A percentile compares a stretch with the other conserved stretches of the same genome.
Evolutionary conservation across 164 flowering plant species (phyloP).

Genomic region (Annona squamosa): DNA sequence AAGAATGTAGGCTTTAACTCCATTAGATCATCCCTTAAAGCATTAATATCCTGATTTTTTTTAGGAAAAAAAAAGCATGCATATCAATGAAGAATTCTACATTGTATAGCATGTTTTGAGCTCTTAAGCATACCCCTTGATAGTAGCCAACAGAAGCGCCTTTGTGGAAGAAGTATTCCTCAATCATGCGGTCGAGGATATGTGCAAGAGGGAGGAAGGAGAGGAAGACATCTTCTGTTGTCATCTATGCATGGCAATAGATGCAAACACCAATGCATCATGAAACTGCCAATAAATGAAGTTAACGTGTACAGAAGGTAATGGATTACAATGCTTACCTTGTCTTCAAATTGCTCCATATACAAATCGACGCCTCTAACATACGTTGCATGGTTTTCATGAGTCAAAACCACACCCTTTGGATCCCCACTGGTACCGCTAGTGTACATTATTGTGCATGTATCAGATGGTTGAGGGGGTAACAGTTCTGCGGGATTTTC

Average conservation of each 20-base stretch:
- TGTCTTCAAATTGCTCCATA: constrained; percentile 88
- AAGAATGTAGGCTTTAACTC: constrained; percentile 90
- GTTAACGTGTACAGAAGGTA: not conserved
- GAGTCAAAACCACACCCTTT: constrained; percentile 87
- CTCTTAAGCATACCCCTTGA: constrained; percentile 68
- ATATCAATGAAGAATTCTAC: not conserved
- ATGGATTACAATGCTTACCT: constrained; percentile 34
- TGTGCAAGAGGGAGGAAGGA: constrained; percentile 97
- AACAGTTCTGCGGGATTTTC: constrained; percentile 41
- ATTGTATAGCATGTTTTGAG: too few relatives aligned
- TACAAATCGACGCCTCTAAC: constrained; percentile 67
- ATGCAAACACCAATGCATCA: constrained; percentile 7
- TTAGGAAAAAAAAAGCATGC: not conserved
- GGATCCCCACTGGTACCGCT: constrained; percentile 98
- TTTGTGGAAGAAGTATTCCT: constrained; percentile 80
- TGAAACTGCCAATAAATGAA: not conserved
- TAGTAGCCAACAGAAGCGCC: constrained; percentile 96
- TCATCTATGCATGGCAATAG: constrained; percentile 52
- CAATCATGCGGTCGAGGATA: constrained; percentile 86
- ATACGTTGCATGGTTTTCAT: constrained; percentile 46
- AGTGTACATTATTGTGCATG: constrained; percentile 92
- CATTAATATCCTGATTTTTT: constrained; percentile 50
- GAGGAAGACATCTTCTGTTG: constrained; percentile 79
- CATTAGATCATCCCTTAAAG: constrained; percentile 66
- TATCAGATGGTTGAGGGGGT: constrained; percentile 50